Evolutionary conservation across 2,329 filamentous ascomycete species (phyloP).

Genomic region (Colletotrichum phormii): DNA sequence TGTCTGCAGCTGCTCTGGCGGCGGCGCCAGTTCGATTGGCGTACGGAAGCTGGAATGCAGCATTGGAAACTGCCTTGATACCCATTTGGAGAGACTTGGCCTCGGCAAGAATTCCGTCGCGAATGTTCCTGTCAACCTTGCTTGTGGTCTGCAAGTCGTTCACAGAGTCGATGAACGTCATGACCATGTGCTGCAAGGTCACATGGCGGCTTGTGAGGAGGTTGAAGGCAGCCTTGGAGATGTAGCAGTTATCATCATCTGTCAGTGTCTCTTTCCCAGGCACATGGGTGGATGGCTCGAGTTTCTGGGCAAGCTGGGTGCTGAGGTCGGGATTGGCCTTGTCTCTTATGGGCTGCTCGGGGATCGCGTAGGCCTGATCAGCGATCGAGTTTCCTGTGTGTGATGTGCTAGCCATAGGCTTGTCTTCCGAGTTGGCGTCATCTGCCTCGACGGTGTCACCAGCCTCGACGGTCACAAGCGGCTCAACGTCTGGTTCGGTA

Average conservation of each 20-base stretch:
- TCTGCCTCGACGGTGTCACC: neutral
- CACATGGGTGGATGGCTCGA: neutral
- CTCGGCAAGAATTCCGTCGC: neutral
- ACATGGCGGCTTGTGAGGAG: neutral
- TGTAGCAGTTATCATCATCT: neutral
- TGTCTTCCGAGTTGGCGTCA: neutral
- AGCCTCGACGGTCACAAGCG: neutral
- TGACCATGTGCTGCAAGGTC: neutral
- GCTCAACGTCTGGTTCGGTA: neutral
- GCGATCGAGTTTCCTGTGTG: neutral
- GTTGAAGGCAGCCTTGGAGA: neutral
- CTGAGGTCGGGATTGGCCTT: neutral
- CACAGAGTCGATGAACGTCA: neutral
- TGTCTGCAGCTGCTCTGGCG: neutral
- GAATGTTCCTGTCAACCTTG: neutral
- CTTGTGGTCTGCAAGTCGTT: neutral
- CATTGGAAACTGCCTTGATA: neutral
- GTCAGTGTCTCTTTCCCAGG: neutral
- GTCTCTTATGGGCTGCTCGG: neutral
- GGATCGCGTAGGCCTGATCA: neutral
- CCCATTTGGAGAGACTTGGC: neutral
- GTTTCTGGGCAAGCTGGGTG: neutral
- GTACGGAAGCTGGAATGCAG: neutral
- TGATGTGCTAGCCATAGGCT: neutral
- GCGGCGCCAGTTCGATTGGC: neutral